Evolutionary conservation across 1,284 basidiomycete genomes (phyloP).

Genomic region (Pseudozyma flocculosa): DNA sequence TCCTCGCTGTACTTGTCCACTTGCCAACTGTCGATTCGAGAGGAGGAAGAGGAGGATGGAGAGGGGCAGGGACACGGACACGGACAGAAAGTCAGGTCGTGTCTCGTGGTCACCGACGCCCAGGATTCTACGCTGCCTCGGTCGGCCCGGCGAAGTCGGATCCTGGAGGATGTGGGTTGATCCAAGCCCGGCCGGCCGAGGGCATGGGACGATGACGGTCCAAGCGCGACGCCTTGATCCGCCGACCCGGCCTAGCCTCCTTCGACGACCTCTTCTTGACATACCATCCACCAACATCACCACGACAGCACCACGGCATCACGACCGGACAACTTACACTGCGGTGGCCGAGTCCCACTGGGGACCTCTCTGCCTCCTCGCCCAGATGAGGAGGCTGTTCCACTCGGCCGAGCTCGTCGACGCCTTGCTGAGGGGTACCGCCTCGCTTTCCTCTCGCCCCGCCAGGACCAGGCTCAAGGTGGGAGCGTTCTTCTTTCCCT

Average conservation of each 20-base stretch:
- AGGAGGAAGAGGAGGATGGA: neutral
- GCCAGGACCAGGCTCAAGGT: constrained; percentile 16
- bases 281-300: too few species aligned
- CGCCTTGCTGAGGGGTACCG: constrained; percentile 26
- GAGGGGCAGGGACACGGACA: neutral
- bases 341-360: constrained; percentile 44
- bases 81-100: too few species aligned
- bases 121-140: too few species aligned
- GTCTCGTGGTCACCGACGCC: too few species aligned
- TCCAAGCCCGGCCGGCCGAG: too few species aligned
- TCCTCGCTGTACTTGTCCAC: constrained; percentile 31
- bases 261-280: too few species aligned
- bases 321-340: constrained; percentile 8
- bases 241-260: too few species aligned
- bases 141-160: too few species aligned
- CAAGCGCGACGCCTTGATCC: too few species aligned
- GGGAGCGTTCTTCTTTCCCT: constrained; percentile 16
- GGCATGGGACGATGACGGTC: too few species aligned
- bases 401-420: constrained; percentile 44
- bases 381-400: constrained; percentile 49
- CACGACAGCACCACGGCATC: too few species aligned
- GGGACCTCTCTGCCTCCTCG: constrained; percentile 39
- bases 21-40: constrained; percentile 23
- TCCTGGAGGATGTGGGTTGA: too few species aligned
- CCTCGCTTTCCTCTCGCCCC: constrained; percentile 15